phyloP scores from a whole-genome alignment of 768 basidiomycete genomes.

The Pulveroboletus ravenelii region DNA sequence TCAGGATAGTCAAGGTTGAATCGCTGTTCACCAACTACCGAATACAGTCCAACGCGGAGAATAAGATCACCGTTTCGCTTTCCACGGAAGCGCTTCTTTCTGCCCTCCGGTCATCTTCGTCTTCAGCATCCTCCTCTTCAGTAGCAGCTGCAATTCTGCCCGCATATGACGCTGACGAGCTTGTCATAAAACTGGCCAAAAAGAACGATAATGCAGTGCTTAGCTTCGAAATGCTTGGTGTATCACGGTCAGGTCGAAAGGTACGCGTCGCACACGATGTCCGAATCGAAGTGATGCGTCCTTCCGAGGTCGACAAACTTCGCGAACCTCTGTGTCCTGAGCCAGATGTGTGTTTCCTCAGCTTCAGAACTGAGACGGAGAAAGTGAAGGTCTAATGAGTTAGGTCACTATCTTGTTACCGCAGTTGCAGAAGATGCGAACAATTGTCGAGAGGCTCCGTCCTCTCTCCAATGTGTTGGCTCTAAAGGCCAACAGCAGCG shows the following conservation, averaged over 20 bases:
- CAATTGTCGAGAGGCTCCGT: constrained; percentile 69
- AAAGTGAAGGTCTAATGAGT: constrained; percentile 1
- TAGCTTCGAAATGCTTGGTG: constrained; percentile 67
- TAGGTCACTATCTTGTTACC: constrained; percentile 79
- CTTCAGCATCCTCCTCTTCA: constrained; percentile 41
- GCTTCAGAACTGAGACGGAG: background rate
- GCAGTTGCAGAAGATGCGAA: constrained; percentile 68
- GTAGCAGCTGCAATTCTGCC: constrained; percentile 27
- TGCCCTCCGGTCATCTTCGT: constrained; percentile 62
- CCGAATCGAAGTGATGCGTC: constrained; percentile 74
- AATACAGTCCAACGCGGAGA: constrained; percentile 80
- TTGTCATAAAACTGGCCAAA: constrained; percentile 83
- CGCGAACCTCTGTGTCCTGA: constrained; percentile 82
- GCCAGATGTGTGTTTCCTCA: constrained; percentile 60
- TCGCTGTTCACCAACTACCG: constrained; percentile 73
- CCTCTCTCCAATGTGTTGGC: constrained; percentile 66
- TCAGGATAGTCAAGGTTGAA: constrained; percentile 59
- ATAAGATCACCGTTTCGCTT: constrained; percentile 75
- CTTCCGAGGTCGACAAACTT: constrained; percentile 64
- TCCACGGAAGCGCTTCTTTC: constrained; percentile 69
- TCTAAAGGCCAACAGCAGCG: constrained; percentile 62
- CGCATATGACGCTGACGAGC: constrained; percentile 53
- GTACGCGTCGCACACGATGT: constrained; percentile 77
- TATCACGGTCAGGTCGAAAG: constrained; percentile 57
- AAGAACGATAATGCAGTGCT: constrained; percentile 76